Base-by-base conservation (phyloP, 2,329 filamentous ascomycete species). In the Pyrenophora graminea region DNA sequence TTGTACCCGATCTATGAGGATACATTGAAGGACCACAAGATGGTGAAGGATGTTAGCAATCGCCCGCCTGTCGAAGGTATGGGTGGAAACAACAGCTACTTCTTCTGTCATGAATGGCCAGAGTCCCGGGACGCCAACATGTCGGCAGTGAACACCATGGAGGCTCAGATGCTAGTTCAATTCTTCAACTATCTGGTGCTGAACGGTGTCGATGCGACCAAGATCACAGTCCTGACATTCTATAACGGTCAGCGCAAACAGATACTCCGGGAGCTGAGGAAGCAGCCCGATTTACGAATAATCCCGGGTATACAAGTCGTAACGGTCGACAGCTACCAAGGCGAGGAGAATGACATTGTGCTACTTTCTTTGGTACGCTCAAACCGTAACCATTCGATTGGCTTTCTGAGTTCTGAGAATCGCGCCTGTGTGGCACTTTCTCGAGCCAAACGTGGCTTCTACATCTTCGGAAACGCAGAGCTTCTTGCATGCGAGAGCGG, bases 281-380 rank as follows among this genome's bases (percentile, higher is more conserved):
- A 63, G 0, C 72, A 79, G 51, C 65, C 67, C 1, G 76, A 79
- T 43, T 74, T 85, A 1, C 43, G 50, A 3, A 49, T 18, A 15
- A 52, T 52, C 3, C 25, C 17, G 0, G 27, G 18, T 9, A 65
- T 82, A 61, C 87, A 87, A 2, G 86, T 96, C 1, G 83, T 84
- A 30, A 96, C 91, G 0, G 89, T 97, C 0, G 92, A 96, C 64
- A 90, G 88, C 0, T 96, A 93, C 64, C 91, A 96, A 19, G 55
- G 51, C n/a, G 91, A 96, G 63, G 91, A 96, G 68, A 96, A 96
- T 55, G 88, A 92, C 19, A 79, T 96, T 7, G 80, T 97, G 8
- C 69, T 96, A 2, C 76, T 96, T 0, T 96, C 91, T 0, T 76
- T 96, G 0, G 91, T 94, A 3, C 83, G 92, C 37, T 91, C 87